Evolutionary conservation across 2,329 filamentous ascomycete species (phyloP).

Genomic region (Colletotrichum euphorbiae): DNA sequence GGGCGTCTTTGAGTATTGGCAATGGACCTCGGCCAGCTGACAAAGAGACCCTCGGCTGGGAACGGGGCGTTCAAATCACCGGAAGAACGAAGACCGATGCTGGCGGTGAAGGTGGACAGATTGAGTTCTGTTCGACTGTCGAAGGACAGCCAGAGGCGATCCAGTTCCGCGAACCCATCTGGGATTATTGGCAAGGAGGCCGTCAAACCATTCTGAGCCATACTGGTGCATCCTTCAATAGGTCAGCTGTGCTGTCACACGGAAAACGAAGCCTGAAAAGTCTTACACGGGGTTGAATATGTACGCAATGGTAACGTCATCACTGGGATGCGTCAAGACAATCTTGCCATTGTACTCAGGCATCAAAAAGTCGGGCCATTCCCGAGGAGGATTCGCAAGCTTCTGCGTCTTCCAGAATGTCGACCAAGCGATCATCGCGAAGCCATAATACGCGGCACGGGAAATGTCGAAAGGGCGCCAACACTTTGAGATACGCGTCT

Average conservation of each 20-base stretch:
- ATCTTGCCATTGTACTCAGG: slow-evolving; percentile 66
- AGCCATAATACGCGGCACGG: slow-evolving; percentile 55
- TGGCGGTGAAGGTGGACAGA: slow-evolving; percentile 50
- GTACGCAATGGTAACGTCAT: slow-evolving; percentile 66
- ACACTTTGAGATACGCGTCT: slow-evolving; percentile 56
- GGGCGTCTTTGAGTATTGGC: slow-evolving; percentile 60
- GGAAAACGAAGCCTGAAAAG: background rate
- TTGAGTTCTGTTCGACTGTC: slow-evolving; percentile 45
- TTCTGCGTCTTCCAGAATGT: slow-evolving; percentile 52
- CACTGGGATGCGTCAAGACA: slow-evolving; percentile 66
- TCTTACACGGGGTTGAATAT: slow-evolving; percentile 61
- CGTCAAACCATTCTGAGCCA: slow-evolving; percentile 60
- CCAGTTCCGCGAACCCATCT: slow-evolving; percentile 63
- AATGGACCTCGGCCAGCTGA: slow-evolving; percentile 60
- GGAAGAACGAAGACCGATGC: slow-evolving; percentile 37
- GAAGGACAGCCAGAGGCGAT: slow-evolving; percentile 53
- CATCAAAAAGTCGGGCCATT: slow-evolving; percentile 57
- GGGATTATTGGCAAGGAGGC: slow-evolving; percentile 59
- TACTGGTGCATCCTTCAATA: slow-evolving; percentile 50
- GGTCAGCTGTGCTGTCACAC: slow-evolving; percentile 5
- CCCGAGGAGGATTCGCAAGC: slow-evolving; percentile 49
- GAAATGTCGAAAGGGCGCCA: slow-evolving; percentile 53
- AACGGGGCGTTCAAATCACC: slow-evolving; percentile 43
- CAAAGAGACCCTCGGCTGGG: slow-evolving; percentile 53
- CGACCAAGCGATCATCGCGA: slow-evolving; percentile 52